phyloP scores from a whole-genome alignment of 257 asterid species.

The Fraxinus americana region DNA sequence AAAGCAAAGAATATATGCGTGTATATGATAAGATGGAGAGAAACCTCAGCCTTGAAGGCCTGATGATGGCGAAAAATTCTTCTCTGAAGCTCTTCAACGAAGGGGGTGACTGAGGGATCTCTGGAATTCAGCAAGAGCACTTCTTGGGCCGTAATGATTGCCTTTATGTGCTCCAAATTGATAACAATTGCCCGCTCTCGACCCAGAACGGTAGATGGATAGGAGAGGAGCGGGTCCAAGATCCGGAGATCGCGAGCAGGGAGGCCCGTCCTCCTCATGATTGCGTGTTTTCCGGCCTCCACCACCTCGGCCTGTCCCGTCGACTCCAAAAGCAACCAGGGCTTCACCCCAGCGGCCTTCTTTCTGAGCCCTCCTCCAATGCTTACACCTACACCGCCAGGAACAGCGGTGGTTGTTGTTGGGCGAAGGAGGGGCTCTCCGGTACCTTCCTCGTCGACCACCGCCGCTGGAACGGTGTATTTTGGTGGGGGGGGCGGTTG shows the following conservation, averaged over 20 bases:
- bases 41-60: conserved; percentile 77
- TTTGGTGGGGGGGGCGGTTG: conserved; percentile 40
- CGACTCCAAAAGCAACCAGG: conserved; percentile 82
- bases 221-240: conserved; percentile 82
- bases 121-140: conserved; percentile 78
- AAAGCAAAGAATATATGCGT: background rate
- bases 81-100: conserved; percentile 81
- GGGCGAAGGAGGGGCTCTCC: conserved; percentile 33
- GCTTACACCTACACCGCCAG: conserved; percentile 22
- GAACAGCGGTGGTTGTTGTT: conserved; percentile 20
- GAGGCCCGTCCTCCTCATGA: conserved; percentile 93
- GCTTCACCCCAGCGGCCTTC: conserved; percentile 80
- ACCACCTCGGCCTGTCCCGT: conserved; percentile 77
- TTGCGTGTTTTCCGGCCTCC: conserved; percentile 94
- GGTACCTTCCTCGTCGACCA: conserved; percentile 37
- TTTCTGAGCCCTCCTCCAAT: conserved; percentile 55
- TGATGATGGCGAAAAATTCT: conserved; percentile 76
- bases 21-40: conserved; percentile 2
- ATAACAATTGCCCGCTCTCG: conserved; percentile 94
- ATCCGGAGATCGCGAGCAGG: conserved; percentile 98
- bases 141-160: conserved; percentile 90
- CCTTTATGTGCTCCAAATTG: conserved; percentile 96
- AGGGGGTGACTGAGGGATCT: conserved; percentile 89
- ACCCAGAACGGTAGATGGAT: conserved; percentile 86
- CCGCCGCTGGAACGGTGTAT: conserved; percentile 29